Evolutionary conservation across 2,329 filamentous ascomycete genomes (phyloP), one percentile per base, ranked within the genome.

Genomic region (Scortechinia acanthostroma): DNA sequence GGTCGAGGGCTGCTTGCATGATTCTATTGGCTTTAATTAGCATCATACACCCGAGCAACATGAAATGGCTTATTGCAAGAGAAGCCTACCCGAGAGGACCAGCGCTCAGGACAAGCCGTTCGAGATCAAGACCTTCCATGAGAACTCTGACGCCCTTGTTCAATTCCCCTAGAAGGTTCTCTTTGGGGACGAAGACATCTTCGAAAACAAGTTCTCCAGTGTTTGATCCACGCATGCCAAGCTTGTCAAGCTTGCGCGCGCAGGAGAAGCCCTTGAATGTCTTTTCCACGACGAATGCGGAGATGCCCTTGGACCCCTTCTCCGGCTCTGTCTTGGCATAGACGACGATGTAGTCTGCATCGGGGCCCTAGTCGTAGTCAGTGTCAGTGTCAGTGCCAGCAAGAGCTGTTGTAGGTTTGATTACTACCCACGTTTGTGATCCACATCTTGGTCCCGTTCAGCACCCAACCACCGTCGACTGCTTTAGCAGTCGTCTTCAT

Each of bases 401-500:
- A 6, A 17, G 6, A 40, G 14, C 17, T 6, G 17, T 6, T 13
- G 14, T 6, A 17, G 6, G 35, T 40, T 40, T 19, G 6, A 13
- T 40, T 19, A n/a, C 10, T 10, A 30, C 35, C 20, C 35, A 40
- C 78, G 55, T 88, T 88, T 22, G 84, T 88, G 53, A 88, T 88
- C 84, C 84, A 88, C 83, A 88, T 88, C 66, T 88, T 86, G 3
- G 77, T 81, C 3, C 82, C 84, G 50, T 86, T 85, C 28, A 88
- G 63, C 5, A 83, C 44, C 58, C 79, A 88, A 2, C 84, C 84
- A 10, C 82, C 83, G 53, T 86, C 80, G 2, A 80, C 78, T 47
- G 75, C 70, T 56, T 80, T 83, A 0, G 83, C 83, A 0, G 74
- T 81, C 35, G 75, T 86, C 61, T 83, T 83, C 84, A 88, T 88